A percentile compares a stretch with the other conserved stretches of the same genome.
Conservation (phyloP, 2,329 filamentous ascomycete species). For the Epichloe glyceriae region DNA sequence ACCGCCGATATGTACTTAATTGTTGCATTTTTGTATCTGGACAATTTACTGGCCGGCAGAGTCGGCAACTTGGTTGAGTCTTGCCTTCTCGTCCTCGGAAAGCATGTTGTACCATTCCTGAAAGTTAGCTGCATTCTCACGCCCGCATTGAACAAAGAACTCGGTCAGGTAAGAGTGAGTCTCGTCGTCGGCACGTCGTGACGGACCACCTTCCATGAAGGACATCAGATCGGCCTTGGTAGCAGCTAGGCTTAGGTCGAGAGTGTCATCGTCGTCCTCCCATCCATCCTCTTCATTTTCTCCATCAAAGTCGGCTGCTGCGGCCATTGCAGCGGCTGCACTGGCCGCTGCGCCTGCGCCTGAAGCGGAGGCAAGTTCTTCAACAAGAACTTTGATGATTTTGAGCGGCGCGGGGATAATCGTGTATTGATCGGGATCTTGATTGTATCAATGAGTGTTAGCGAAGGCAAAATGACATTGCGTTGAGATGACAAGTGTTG, state of each 20-base stretch:
- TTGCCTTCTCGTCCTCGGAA: slow-evolving; percentile 41
- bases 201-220: slow-evolving; percentile 46
- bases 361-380: slow-evolving; percentile 75
- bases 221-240: slow-evolving; percentile 72
- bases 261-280: slow-evolving; percentile 69
- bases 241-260: slow-evolving; percentile 61
- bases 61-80: slow-evolving; percentile 39
- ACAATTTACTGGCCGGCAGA: not conserved
- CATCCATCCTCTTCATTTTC: slow-evolving; percentile 71
- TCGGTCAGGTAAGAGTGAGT: slow-evolving; percentile 73
- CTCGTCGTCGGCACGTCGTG: slow-evolving; percentile 72
- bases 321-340: slow-evolving; percentile 48
- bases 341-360: slow-evolving; percentile 48
- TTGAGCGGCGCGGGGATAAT: slow-evolving; percentile 80
- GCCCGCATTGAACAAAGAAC: slow-evolving; percentile 56
- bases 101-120: slow-evolving; percentile 43
- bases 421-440: slow-evolving; percentile 81
- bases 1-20: not conserved
- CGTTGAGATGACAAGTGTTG: not conserved
- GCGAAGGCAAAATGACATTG: not conserved
- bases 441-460: not conserved
- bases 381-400: slow-evolving; percentile 89
- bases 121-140: slow-evolving; percentile 44
- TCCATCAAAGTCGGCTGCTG: slow-evolving; percentile 41
- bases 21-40: not conserved